These are phyloP conservation scores for Thelephora terrestris DNA, from an alignment of 1,284 basidiomycete species.

Conservation along the genomic window DNA sequence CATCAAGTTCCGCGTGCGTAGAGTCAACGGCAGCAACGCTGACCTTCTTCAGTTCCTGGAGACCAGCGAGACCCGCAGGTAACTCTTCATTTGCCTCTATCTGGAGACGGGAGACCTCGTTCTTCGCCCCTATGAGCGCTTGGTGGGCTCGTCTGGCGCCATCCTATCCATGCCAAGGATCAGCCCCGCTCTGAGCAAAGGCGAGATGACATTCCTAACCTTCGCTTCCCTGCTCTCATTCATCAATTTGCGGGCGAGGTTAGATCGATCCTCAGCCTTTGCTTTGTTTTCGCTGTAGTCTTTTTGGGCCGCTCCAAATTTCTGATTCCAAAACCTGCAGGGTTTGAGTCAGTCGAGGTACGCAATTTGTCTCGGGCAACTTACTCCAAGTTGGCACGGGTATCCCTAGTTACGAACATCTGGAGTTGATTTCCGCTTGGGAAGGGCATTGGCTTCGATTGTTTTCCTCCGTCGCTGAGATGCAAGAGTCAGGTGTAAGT, in stretches of 20 bases:
- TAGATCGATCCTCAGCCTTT: conserved; percentile 4
- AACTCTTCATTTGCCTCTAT: conserved; percentile 65
- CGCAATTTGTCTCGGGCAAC: too few species aligned
- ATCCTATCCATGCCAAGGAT: too few species aligned
- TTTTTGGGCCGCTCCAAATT: conserved; percentile 6
- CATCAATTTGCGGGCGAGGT: conserved; percentile 1
- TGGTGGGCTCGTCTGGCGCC: neutral
- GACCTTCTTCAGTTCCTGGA: conserved; percentile 50
- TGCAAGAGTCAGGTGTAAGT: conserved; percentile 3
- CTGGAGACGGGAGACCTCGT: conserved; percentile 30
- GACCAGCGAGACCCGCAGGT: conserved; percentile 58
- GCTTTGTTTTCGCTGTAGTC: conserved; percentile 9
- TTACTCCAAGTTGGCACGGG: too few species aligned
- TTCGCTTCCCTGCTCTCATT: too few species aligned
- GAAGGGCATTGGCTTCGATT: conserved; percentile 24
- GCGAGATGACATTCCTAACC: too few species aligned
- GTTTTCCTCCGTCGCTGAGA: conserved; percentile 54
- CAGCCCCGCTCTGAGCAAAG: too few species aligned
- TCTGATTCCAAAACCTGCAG: conserved; percentile 2
- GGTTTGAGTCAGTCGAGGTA: neutral
- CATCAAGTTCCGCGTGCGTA: neutral
- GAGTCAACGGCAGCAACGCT: conserved; percentile 9
- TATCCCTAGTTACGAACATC: too few species aligned
- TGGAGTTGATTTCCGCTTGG: too few species aligned
- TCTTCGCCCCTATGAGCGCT: conserved; percentile 16